Evolutionary conservation across 139 green algal genomes (phyloP).

Genomic region (Haematococcus lacustris): DNA sequence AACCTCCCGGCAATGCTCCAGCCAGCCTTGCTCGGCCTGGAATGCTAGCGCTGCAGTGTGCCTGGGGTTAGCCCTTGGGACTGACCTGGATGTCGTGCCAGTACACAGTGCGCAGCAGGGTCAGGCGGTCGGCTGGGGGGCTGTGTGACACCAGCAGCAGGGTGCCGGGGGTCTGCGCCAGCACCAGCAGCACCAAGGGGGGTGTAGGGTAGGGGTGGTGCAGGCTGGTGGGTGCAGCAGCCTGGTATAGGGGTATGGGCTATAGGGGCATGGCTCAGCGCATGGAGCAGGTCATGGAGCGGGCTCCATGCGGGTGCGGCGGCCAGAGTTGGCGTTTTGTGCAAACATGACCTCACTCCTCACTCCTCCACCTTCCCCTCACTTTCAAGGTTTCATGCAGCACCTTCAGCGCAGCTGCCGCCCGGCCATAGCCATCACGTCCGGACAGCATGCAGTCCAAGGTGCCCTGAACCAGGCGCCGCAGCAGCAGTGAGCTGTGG

Average conservation of each 20-base stretch:
- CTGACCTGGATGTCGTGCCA: slow-evolving; percentile 16
- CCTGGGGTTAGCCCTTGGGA: too few species aligned
- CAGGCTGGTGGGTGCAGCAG: neutral
- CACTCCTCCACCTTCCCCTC: neutral
- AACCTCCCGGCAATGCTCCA: too few species aligned
- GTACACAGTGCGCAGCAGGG: slow-evolving; percentile 11
- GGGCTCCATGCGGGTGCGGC: neutral
- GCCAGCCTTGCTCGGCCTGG: too few species aligned
- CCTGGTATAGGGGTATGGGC: neutral
- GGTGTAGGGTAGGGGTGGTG: neutral
- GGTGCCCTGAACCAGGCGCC: slow-evolving; percentile 1
- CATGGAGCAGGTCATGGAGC: neutral
- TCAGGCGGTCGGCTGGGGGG: slow-evolving; percentile 3
- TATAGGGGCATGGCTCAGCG: neutral
- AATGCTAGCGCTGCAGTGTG: too few species aligned
- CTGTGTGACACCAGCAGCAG: slow-evolving; percentile 14
- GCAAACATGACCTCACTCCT: neutral
- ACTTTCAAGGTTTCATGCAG: neutral
- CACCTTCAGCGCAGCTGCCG: neutral
- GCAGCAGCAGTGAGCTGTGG: neutral
- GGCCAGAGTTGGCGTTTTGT: neutral
- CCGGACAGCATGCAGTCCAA: slow-evolving; percentile 7
- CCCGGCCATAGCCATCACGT: neutral
- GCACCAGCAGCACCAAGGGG: too few species aligned
- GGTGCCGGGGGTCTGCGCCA: slow-evolving; percentile 11